Conservation (phyloP, 2,329 filamentous ascomycete species). For the Curvularia hawaiiensis region DNA sequence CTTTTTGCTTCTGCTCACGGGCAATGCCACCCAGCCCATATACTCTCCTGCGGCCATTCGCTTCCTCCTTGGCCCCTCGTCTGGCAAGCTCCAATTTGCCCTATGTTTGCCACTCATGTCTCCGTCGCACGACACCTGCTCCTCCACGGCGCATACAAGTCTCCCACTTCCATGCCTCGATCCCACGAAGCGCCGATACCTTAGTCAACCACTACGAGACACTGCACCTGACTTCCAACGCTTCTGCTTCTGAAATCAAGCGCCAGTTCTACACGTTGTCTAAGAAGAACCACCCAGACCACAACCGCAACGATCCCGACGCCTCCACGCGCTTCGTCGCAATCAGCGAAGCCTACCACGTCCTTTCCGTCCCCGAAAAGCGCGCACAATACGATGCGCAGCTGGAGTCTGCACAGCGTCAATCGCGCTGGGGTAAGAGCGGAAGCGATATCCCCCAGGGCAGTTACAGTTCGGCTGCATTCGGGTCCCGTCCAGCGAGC, state of each 20-base stretch:
- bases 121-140: slow-evolving; percentile 15
- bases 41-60: slow-evolving; percentile 21
- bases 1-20: slow-evolving; percentile 20
- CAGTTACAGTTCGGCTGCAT: slow-evolving; percentile 58
- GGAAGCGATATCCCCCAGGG: slow-evolving; percentile 58
- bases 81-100: not conserved
- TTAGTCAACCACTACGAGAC: slow-evolving; percentile 78
- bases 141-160: slow-evolving; percentile 14
- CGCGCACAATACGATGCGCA: slow-evolving; percentile 83
- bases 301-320: slow-evolving; percentile 75
- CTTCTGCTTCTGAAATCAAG: slow-evolving; percentile 80
- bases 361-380: slow-evolving; percentile 74
- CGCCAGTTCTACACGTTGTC: slow-evolving; percentile 92
- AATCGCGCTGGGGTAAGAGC: slow-evolving; percentile 36
- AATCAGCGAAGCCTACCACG: slow-evolving; percentile 81
- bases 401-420: slow-evolving; percentile 49
- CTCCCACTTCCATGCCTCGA: slow-evolving; percentile 54
- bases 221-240: slow-evolving; percentile 71
- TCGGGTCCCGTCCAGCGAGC: slow-evolving; percentile 76
- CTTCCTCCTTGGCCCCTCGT: not conserved
- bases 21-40: slow-evolving; percentile 36
- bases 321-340: slow-evolving; percentile 79
- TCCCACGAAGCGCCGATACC: slow-evolving; percentile 43
- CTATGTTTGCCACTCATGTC: slow-evolving; percentile 29
- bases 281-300: slow-evolving; percentile 90